Evolutionary conservation across 1,284 basidiomycete genomes (phyloP).

Genomic region (Tetrapyrgos nigripes): DNA sequence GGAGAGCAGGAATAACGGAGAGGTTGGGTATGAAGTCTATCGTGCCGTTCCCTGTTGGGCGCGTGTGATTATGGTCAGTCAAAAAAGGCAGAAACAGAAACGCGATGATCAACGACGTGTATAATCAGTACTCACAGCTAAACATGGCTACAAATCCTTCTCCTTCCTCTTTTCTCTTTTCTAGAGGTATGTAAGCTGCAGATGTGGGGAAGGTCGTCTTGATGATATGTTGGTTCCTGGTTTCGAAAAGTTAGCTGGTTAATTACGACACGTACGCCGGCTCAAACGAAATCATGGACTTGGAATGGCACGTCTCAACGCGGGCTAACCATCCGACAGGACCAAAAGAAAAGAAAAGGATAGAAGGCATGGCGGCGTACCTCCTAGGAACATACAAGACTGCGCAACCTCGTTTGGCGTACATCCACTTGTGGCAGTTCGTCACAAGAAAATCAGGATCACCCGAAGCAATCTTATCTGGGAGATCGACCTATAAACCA

Average conservation of each 20-base stretch:
- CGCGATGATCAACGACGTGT: slow-evolving; percentile 24
- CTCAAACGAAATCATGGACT: no score
- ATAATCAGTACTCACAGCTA: slow-evolving; percentile 42
- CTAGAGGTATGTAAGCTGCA: slow-evolving; percentile 56
- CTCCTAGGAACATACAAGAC: slow-evolving; percentile 81
- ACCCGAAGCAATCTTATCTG: slow-evolving; percentile 46
- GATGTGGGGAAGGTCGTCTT: slow-evolving; percentile 81
- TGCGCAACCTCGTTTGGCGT: slow-evolving; percentile 73
- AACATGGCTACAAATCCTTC: slow-evolving; percentile 51
- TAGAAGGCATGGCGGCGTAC: slow-evolving; percentile 43
- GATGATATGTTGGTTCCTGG: slow-evolving; percentile 83
- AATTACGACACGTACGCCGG: no score
- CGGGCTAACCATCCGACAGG: slow-evolving; percentile 40
- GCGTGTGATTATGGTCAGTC: no score
- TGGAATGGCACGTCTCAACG: no score
- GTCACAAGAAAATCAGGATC: slow-evolving; percentile 85
- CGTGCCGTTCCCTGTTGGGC: slow-evolving; percentile 70
- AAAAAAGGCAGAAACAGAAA: slow-evolving; percentile 13
- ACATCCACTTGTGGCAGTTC: slow-evolving; percentile 89
- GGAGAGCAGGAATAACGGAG: slow-evolving; percentile 66
- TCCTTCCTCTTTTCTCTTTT: slow-evolving; percentile 37
- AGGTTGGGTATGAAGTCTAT: slow-evolving; percentile 62
- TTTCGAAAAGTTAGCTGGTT: no score
- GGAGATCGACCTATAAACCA: slow-evolving; percentile 41
- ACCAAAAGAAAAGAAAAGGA: not conserved